These are phyloP conservation scores for Fraxinus ornus DNA, from an alignment of 305 asterid genomes.

Conservation along the genomic window DNA sequence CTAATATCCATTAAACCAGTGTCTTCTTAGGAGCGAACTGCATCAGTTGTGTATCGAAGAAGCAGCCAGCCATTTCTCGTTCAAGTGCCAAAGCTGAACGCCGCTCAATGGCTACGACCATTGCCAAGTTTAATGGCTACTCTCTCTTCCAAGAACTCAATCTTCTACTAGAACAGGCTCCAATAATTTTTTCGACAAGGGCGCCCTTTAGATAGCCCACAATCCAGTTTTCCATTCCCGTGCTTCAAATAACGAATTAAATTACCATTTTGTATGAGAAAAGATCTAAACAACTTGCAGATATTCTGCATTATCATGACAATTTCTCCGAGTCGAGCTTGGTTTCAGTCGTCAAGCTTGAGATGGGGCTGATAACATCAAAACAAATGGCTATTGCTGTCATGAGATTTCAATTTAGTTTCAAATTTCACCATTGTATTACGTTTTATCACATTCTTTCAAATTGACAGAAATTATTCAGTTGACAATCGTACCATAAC, in stretches of 20 bases:
- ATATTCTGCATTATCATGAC: not conserved
- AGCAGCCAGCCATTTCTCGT: not conserved
- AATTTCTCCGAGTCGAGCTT: not conserved
- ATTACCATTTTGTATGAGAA: not conserved
- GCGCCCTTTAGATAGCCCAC: not conserved
- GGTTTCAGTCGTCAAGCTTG: not conserved
- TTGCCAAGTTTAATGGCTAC: not conserved
- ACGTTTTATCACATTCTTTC: not conserved
- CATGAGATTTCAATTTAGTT: not conserved
- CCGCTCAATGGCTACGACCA: not conserved
- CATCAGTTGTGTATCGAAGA: not conserved
- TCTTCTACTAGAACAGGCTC: not conserved
- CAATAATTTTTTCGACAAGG: not conserved
- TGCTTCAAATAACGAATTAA: too few species aligned
- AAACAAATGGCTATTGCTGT: not conserved
- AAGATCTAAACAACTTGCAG: not conserved
- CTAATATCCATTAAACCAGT: not conserved
- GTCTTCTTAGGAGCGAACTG: not conserved
- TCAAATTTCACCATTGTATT: not conserved
- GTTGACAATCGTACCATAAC: not conserved
- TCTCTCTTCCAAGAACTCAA: not conserved
- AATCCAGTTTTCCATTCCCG: not conserved
- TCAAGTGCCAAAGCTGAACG: not conserved
- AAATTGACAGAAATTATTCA: too few species aligned
- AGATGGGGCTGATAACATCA: not conserved